Percentiles rank a stretch among this genome's conserved stretches.
Conservation (phyloP, 805 yeast species). For the Maudiozyma serrabonitensis region DNA sequence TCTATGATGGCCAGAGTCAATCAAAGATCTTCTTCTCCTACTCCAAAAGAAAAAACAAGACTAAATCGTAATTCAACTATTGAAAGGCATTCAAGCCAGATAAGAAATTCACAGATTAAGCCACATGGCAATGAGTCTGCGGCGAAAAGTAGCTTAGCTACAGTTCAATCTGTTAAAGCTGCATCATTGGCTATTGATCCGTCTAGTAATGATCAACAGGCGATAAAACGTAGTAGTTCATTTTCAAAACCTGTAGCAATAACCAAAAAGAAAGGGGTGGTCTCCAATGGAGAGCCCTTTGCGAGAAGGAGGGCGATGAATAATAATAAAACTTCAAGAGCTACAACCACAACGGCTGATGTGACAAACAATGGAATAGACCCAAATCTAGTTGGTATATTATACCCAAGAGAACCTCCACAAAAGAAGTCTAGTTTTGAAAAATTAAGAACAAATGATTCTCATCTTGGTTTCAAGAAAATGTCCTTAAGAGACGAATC, state of each 20-base stretch:
- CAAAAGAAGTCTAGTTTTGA: conserved; percentile 48
- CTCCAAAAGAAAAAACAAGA: conserved; percentile 6
- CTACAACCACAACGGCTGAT: not conserved
- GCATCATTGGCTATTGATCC: not conserved
- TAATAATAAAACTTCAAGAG: conserved; percentile 9
- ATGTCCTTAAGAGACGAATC: conserved; percentile 29
- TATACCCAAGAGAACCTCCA: conserved; percentile 33
- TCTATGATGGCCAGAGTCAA: conserved; percentile 9
- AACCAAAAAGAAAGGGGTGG: not conserved
- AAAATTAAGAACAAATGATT: conserved; percentile 31
- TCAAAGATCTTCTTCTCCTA: conserved; percentile 9
- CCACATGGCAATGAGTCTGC: not conserved
- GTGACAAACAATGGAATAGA: conserved; percentile 9
- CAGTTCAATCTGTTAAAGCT: not conserved
- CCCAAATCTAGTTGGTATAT: conserved; percentile 8
- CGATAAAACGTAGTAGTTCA: no score
- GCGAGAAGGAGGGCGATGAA: not conserved
- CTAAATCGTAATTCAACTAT: conserved; percentile 9
- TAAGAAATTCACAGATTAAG: not conserved
- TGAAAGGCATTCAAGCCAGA: not conserved
- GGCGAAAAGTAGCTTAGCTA: not conserved
- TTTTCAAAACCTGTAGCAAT: not conserved
- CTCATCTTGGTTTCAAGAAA: conserved; percentile 31
- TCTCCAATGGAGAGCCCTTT: not conserved
- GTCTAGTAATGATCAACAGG: not conserved